Percentiles rank a stretch among this genome's conserved stretches.
These are phyloP conservation scores for Aspergillus homomorphus DNA, from an alignment of 495 filamentous ascomycete species.

Conservation along the genomic window DNA sequence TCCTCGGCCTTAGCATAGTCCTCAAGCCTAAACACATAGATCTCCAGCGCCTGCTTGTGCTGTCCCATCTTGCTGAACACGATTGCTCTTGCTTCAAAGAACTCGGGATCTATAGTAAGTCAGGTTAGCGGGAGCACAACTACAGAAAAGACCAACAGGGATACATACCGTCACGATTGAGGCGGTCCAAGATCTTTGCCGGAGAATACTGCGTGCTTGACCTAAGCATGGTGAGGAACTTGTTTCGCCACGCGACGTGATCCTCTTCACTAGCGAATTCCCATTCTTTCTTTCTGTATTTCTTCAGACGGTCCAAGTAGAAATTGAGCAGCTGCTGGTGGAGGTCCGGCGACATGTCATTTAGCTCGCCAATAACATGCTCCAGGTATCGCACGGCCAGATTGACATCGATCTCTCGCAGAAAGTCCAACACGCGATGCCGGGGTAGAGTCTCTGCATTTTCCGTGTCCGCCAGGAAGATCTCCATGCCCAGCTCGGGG, in stretches of 20 bases:
- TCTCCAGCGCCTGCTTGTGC: slow-evolving; percentile 89
- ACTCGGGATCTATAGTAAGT: slow-evolving; percentile 63
- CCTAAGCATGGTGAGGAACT: slow-evolving; percentile 70
- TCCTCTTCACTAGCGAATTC: slow-evolving; percentile 45
- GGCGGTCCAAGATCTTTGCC: slow-evolving; percentile 65
- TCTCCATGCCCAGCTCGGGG: slow-evolving; percentile 82
- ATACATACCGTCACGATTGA: slow-evolving; percentile 73
- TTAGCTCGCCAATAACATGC: slow-evolving; percentile 83
- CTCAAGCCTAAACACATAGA: slow-evolving; percentile 92
- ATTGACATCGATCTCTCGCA: slow-evolving; percentile 61
- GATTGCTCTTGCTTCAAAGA: slow-evolving; percentile 88
- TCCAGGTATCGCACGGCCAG: slow-evolving; percentile 85
- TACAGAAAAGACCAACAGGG: not conserved
- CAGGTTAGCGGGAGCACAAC: not conserved
- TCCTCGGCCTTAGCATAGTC: slow-evolving; percentile 91
- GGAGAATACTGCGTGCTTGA: slow-evolving; percentile 77
- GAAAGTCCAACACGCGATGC: slow-evolving; percentile 67
- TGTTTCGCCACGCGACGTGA: slow-evolving; percentile 55
- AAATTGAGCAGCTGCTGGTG: slow-evolving; percentile 79
- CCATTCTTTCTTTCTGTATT: slow-evolving; percentile 29
- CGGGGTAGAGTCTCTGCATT: slow-evolving; percentile 89
- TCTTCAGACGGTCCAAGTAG: slow-evolving; percentile 64
- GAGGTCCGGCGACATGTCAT: slow-evolving; percentile 78
- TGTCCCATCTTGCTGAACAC: slow-evolving; percentile 94
- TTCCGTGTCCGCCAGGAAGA: slow-evolving; percentile 91